Base-by-base conservation (phyloP, 495 filamentous ascomycete species). In the Penicillium robsamsonii region DNA sequence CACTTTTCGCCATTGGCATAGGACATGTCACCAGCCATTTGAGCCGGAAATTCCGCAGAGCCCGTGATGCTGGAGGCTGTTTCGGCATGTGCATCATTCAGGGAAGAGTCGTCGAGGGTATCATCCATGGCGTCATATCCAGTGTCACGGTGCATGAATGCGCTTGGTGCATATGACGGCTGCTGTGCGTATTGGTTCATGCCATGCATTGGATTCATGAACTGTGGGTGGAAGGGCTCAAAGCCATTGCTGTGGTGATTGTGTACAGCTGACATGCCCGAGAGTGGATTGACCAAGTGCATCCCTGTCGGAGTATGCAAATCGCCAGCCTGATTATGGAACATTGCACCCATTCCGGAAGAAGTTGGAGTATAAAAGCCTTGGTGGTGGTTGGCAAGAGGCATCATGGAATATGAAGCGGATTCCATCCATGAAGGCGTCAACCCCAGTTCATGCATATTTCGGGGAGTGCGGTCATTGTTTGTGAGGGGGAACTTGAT, bases 341-440 rank as follows among this genome's bases (percentile, higher is more conserved):
- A 95, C 43, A 91, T 67, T 3, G 88, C 85, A 62, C 89, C 92
- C 43, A 87, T 85, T n/a, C 88, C 90, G 30, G 87, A 88, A 3
- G 91, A 90, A 1, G 90, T 95, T 2, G 92, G 92, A 0, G 90
- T 92, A 68, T 95, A 96, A 70, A 95, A 92, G 20, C 87, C 87
- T 24, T 87, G 84, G 38, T 85, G 82, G 51, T 96, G 91, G 62
- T 86, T 89, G 55, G 85, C 86, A 58, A 94, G 88, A 42, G 78
- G 76, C 50, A 84, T 74, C 73, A 96, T 96, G 5, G 84, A 81
- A 61, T 92, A 91, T 4, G 90, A 86, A 64, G 83, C 89, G 15
- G 92, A 85, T 59, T 97, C 93, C 65, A 97, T 79, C 31, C 92
- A 80, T 18, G 92, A 92, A 10, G 92, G 89, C 2, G 91, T 94